A percentile compares a stretch with the other conserved stretches of the same genome.
phyloP scores from a whole-genome alignment of 208 protist genomes.

The Tritrichomonas foetus region DNA sequence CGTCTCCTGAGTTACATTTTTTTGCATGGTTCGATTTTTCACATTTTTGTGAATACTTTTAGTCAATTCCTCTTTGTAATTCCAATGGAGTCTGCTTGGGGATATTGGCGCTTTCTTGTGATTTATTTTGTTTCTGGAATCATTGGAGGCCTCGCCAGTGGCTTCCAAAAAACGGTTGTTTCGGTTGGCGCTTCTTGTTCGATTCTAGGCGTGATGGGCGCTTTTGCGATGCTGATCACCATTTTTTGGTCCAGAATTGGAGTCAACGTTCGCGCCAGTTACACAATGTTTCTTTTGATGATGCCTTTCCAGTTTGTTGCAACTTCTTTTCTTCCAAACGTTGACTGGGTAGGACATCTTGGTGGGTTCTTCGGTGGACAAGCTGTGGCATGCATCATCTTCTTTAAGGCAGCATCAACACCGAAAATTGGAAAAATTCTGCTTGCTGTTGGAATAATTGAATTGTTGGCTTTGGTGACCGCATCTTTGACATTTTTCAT shows the following conservation, averaged over 20 bases:
- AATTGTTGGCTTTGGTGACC: no score
- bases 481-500: no score
- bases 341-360: conserved; percentile 30
- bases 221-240: not conserved
- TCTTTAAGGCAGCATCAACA: not conserved
- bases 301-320: not conserved
- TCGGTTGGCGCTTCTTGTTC: not conserved
- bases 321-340: not conserved
- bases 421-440: not conserved
- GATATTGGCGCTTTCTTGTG: not conserved
- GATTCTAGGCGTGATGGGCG: not conserved
- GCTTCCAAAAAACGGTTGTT: not conserved
- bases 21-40: not conserved
- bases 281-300: not conserved
- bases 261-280: no score
- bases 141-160: not conserved
- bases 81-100: not conserved
- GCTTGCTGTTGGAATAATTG: not conserved
- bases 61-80: not conserved
- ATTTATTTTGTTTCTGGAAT: not conserved
- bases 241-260: not conserved
- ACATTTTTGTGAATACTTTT: not conserved
- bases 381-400: not conserved
- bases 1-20: not conserved
- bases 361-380: not conserved